Evolutionary conservation across 495 filamentous ascomycete genomes (phyloP).

Genomic region (Alectoria sarmentosa): DNA sequence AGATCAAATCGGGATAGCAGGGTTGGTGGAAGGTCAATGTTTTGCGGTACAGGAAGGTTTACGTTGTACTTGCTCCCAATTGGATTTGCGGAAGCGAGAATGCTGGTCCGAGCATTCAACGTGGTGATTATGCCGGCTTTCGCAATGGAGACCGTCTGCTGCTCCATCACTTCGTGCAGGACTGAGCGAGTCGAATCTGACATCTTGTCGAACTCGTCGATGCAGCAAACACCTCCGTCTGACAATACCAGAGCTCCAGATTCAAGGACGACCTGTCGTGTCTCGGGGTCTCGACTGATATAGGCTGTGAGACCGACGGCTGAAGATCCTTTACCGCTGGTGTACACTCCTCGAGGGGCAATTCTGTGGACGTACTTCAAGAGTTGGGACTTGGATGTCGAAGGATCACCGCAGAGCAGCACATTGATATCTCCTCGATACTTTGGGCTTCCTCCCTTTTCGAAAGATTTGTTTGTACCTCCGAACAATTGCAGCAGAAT

Average conservation of each 20-base stretch:
- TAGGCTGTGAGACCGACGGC: slow-evolving; percentile 98
- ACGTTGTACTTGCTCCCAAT: slow-evolving; percentile 97
- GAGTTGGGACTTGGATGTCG: slow-evolving; percentile 91
- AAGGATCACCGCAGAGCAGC: slow-evolving; percentile 92
- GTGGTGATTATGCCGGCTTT: slow-evolving; percentile 99
- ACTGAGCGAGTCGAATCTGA: slow-evolving; percentile 91
- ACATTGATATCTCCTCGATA: slow-evolving; percentile 98
- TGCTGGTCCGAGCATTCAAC: slow-evolving; percentile 87
- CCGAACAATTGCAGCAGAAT: slow-evolving; percentile 95
- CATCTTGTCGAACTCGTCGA: slow-evolving; percentile 99
- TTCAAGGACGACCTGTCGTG: slow-evolving; percentile 90
- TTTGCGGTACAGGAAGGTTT: slow-evolving; percentile 90
- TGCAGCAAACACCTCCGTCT: slow-evolving; percentile 96
- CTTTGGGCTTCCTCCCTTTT: slow-evolving; percentile 89
- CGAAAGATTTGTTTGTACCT: slow-evolving; percentile 97
- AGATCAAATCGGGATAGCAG: slow-evolving; percentile 92
- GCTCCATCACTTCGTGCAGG: slow-evolving; percentile 99
- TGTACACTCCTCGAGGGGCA: slow-evolving; percentile 94
- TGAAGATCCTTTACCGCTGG: slow-evolving; percentile 93
- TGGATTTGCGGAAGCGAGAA: slow-evolving; percentile 93
- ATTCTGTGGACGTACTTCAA: slow-evolving; percentile 95
- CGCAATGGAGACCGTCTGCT: slow-evolving; percentile 97
- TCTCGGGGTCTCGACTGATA: slow-evolving; percentile 90
- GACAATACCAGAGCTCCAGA: slow-evolving; percentile 93
- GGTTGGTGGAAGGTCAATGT: slow-evolving; percentile 95